These are phyloP conservation scores for Fraxinus americana DNA, from an alignment of 257 asterid species.

Conservation along the genomic window DNA sequence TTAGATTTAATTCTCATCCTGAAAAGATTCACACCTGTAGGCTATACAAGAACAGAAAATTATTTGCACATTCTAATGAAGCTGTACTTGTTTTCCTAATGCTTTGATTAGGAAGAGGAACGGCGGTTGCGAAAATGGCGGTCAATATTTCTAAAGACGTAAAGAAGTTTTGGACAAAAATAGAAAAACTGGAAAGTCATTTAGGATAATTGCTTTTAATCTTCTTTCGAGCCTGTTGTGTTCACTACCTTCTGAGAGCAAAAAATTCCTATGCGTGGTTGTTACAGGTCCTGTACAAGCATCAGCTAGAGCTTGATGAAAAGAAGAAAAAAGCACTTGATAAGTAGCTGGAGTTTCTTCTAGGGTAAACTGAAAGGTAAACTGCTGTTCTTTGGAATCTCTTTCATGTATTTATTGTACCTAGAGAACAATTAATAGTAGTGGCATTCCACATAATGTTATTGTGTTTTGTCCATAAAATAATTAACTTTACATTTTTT, in stretches of 20 bases:
- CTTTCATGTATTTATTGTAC: not conserved
- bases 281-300: constrained; percentile 85
- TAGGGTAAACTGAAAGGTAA: constrained; percentile 99
- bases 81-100: constrained; percentile 17
- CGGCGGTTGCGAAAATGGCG: constrained; percentile 82
- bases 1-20: constrained; percentile 22
- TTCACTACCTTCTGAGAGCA: constrained; percentile 22
- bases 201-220: constrained; percentile 21
- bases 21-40: constrained; percentile 21
- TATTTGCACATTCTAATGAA: constrained; percentile 18
- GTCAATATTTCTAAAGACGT: constrained; percentile 89
- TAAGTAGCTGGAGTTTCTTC: constrained; percentile 94
- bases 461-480: constrained; percentile 8
- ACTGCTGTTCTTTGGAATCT: not conserved
- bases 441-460: constrained; percentile 16
- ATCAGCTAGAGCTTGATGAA: constrained; percentile 86
- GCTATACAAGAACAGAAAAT: constrained; percentile 5
- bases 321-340: constrained; percentile 95
- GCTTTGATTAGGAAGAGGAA: constrained; percentile 79
- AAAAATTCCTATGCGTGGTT: constrained; percentile 28
- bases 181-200: constrained; percentile 88
- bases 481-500: constrained; percentile 9
- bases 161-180: constrained; percentile 94
- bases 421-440: constrained; percentile 12
- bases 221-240: constrained; percentile 6